A percentile compares a stretch with the other conserved stretches of the same genome.
Evolutionary conservation across 2,329 filamentous ascomycete genomes (phyloP).

Genomic region (Phialophora tarda): DNA sequence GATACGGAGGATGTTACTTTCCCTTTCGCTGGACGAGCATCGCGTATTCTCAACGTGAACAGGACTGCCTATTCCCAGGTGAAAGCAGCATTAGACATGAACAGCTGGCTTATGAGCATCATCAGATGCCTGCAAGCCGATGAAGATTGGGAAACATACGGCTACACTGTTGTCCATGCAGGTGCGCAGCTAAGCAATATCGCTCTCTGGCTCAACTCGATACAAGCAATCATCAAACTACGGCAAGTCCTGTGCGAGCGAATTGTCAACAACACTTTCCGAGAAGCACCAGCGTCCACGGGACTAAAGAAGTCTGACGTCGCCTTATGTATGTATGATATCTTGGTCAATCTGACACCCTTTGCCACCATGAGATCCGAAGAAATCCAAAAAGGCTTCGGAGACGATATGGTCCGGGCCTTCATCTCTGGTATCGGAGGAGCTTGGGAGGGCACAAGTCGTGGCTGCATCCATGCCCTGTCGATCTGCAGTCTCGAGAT

Average conservation of each 20-base stretch:
- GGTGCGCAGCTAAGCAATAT: constrained; percentile 90
- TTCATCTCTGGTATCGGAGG: constrained; percentile 81
- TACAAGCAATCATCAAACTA: constrained; percentile 75
- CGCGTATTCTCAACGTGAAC: constrained; percentile 29
- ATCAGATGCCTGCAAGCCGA: constrained; percentile 75
- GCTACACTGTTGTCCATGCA: constrained; percentile 83
- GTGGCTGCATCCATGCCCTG: constrained; percentile 91
- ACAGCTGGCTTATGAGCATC: constrained; percentile 77
- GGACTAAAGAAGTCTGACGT: constrained; percentile 86
- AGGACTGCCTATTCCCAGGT: constrained; percentile 12
- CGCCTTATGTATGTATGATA: constrained; percentile 84
- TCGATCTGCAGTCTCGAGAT: constrained; percentile 95
- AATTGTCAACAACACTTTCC: constrained; percentile 75
- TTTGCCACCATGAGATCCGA: constrained; percentile 71
- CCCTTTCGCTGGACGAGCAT: constrained; percentile 24
- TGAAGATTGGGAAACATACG: constrained; percentile 89
- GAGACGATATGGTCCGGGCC: constrained; percentile 80
- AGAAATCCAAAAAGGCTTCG: constrained; percentile 71
- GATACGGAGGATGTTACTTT: constrained; percentile 44
- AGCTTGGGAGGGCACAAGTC: constrained; percentile 81
- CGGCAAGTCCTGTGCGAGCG: constrained; percentile 81
- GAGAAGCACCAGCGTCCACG: constrained; percentile 78
- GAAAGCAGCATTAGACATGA: constrained; percentile 60
- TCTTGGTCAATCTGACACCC: constrained; percentile 83
- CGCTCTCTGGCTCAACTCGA: constrained; percentile 76